phyloP scores from a whole-genome alignment of 768 basidiomycete genomes.

The Dentipellis fragilis region DNA sequence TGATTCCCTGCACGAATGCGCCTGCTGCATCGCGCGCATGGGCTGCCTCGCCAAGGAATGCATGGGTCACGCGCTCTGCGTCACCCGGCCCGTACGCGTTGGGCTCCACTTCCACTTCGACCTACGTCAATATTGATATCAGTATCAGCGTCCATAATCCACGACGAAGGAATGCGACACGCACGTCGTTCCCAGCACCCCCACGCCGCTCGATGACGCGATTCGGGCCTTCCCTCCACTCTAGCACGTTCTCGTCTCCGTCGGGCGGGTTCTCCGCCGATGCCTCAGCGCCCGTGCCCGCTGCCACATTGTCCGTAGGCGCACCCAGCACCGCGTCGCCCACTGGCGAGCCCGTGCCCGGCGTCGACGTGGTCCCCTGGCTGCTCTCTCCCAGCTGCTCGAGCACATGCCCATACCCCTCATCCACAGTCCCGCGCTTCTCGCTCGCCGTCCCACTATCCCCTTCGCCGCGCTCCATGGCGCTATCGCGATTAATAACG shows the following conservation, averaged over 20 bases:
- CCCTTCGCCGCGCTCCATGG: conserved; percentile 38
- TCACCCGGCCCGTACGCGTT: conserved; percentile 23
- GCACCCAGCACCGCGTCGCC: no score
- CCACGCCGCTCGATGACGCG: conserved; percentile 50
- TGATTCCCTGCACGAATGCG: conserved; percentile 12
- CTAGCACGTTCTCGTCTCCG: conserved; percentile 30
- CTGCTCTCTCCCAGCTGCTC: no score
- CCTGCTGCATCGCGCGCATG: conserved; percentile 18
- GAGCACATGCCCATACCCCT: no score
- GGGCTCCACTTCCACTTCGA: conserved; percentile 25
- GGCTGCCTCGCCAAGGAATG: conserved; percentile 17
- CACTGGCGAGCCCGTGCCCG: no score
- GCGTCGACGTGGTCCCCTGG: no score
- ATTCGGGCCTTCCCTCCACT: conserved; percentile 69
- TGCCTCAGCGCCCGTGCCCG: conserved; percentile 12
- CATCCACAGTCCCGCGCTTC: no score
- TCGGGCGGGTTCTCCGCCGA: conserved; percentile 34
- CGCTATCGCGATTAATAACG: conserved; percentile 72
- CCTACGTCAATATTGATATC: conserved; percentile 15
- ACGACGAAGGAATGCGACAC: conserved; percentile 11
- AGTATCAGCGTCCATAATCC: not conserved
- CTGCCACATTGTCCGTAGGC: conserved; percentile 5
- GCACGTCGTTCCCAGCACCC: conserved; percentile 60
- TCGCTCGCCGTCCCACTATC: conserved; percentile 10
- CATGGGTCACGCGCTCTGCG: conserved; percentile 17